A percentile compares a stretch with the other conserved stretches of the same genome.
phyloP scores from a whole-genome alignment of 169 alveolate genomes.

The Eimeria brunetti region DNA sequence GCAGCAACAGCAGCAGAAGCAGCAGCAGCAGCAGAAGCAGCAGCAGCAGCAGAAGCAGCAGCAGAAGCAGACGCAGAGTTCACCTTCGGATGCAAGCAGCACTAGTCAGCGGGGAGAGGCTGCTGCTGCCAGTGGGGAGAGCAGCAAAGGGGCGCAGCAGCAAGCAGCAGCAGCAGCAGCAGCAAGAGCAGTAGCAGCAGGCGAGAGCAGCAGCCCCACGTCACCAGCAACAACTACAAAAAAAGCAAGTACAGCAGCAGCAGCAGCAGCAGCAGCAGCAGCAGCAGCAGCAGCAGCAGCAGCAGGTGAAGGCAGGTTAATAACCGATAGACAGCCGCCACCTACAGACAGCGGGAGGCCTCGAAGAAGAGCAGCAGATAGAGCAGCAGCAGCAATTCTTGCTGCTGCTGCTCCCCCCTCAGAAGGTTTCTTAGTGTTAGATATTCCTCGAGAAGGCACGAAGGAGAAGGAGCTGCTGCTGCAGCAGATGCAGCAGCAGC shows the following conservation, averaged over 20 bases:
- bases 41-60: no score
- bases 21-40: no score
- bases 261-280: conserved; percentile 5
- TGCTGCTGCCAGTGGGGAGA: neutral
- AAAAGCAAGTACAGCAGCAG: no score
- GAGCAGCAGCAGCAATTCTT: conserved; percentile 29
- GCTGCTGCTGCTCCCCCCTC: no score
- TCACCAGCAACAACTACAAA: no score
- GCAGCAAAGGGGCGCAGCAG: no score
- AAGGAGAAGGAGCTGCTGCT: no score
- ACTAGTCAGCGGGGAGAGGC: neutral
- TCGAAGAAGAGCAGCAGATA: conserved; percentile 16
- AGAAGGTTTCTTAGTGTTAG: neutral
- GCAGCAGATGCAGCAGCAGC: no score
- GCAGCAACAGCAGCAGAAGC: no score
- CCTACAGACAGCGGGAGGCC: conserved; percentile 31
- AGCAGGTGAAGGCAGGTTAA: neutral
- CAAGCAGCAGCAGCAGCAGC: neutral
- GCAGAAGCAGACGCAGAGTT: no score
- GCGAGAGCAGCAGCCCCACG: neutral
- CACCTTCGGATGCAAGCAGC: no score
- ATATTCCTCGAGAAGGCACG: neutral
- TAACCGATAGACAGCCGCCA: neutral
- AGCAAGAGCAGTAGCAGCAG: neutral
- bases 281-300: neutral